Conservation (phyloP, 169 alveolate species). For the Cryptosporidium ryanae region DNA sequence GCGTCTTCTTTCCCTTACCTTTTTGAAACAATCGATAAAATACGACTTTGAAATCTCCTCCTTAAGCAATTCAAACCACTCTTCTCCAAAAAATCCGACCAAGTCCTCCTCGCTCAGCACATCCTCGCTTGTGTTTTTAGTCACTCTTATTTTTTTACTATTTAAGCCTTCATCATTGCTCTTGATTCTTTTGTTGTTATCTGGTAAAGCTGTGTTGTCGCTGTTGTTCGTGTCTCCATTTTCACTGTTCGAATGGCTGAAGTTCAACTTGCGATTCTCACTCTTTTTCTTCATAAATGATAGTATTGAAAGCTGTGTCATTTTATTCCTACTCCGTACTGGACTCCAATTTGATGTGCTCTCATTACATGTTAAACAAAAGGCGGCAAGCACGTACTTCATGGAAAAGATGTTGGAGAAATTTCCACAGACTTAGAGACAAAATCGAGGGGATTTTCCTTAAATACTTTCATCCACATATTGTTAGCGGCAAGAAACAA, state of each 20-base stretch:
- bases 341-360: too few species aligned
- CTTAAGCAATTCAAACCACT: slow-evolving; percentile 81
- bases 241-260: not conserved
- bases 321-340: not conserved
- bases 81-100: slow-evolving; percentile 56
- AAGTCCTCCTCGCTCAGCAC: slow-evolving; percentile 16
- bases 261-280: too few species aligned
- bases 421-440: too few species aligned
- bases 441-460: not conserved
- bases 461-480: too few species aligned
- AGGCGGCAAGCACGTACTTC: not conserved
- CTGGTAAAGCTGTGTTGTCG: too few species aligned
- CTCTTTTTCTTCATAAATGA: slow-evolving; percentile 16
- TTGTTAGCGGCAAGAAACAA: too few species aligned
- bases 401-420: not conserved
- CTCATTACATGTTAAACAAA: slow-evolving; percentile 15
- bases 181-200: not conserved
- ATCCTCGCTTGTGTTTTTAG: not conserved
- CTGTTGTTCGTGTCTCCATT: not conserved
- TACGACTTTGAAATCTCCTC: slow-evolving; percentile 82
- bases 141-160: not conserved
- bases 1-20: slow-evolving; percentile 81
- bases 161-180: not conserved
- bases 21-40: slow-evolving; percentile 81
- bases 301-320: slow-evolving; percentile 12